Conservation (phyloP, 345 rosid genomes). For the sweet orange (Citrus sinensis) region DNA sequence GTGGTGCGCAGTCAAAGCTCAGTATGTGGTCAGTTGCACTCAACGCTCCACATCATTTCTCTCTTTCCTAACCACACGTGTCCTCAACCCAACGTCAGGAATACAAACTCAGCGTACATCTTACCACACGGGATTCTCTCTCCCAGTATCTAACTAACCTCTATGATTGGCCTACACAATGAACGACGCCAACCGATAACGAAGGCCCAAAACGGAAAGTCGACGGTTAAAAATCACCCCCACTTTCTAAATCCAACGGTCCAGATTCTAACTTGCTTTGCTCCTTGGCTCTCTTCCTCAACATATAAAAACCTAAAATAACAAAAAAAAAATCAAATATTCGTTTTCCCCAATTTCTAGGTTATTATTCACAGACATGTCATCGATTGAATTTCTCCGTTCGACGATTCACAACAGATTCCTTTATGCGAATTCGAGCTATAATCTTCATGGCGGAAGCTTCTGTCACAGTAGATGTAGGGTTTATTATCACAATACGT, state of each 20-base stretch:
- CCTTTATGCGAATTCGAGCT: slow-evolving; percentile 15
- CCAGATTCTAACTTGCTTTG: slow-evolving; percentile 16
- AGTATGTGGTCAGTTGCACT: neutral
- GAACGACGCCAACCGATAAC: neutral
- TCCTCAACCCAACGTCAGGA: neutral
- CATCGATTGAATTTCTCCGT: slow-evolving; percentile 36
- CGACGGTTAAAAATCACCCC: neutral
- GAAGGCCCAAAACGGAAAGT: neutral
- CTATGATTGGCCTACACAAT: neutral
- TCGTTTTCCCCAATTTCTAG: slow-evolving; percentile 23
- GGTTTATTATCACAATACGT: slow-evolving; percentile 33
- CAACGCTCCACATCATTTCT: neutral
- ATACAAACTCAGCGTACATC: neutral
- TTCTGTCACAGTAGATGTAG: slow-evolving; percentile 33
- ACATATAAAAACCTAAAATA: slow-evolving; percentile 10
- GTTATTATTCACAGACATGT: slow-evolving; percentile 34
- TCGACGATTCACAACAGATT: slow-evolving; percentile 34
- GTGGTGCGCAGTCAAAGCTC: neutral
- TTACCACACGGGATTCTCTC: neutral
- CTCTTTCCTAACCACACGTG: neutral
- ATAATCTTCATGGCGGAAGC: slow-evolving; percentile 33
- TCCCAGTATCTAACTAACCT: neutral
- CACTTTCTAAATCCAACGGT: slow-evolving; percentile 26
- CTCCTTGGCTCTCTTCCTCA: slow-evolving; percentile 12
- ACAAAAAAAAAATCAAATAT: neutral